Percentiles rank a stretch among this genome's conserved stretches.
phyloP scores from a whole-genome alignment of 768 basidiomycete genomes.

The Lanmaoa pseudosensibilis region DNA sequence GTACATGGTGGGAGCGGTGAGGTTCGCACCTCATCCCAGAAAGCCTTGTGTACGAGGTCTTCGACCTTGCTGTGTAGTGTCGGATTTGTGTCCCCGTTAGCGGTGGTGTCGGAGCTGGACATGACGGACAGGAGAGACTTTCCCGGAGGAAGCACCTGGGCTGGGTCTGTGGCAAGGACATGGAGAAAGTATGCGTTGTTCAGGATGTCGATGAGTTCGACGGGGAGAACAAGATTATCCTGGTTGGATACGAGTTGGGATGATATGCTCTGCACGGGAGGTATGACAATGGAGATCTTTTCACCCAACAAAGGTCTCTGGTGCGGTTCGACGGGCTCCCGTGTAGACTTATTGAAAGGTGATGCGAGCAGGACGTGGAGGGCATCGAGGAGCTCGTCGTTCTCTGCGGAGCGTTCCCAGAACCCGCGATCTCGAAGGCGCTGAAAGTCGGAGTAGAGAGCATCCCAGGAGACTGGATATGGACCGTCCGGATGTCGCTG shows the following conservation, averaged over 20 bases:
- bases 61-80: slow-evolving; percentile 50
- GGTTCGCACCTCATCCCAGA: slow-evolving; percentile 69
- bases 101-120: slow-evolving; percentile 27
- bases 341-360: not conserved
- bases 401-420: slow-evolving; percentile 28
- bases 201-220: slow-evolving; percentile 55
- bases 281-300: slow-evolving; percentile 17
- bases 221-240: slow-evolving; percentile 41
- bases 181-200: slow-evolving; percentile 68
- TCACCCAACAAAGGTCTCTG: not conserved
- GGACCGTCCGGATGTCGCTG: slow-evolving; percentile 23
- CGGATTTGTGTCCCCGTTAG: slow-evolving; percentile 21
- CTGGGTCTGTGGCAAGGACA: slow-evolving; percentile 61
- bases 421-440: slow-evolving; percentile 25
- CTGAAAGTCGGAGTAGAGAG: slow-evolving; percentile 20
- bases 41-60: slow-evolving; percentile 56
- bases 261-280: slow-evolving; percentile 8
- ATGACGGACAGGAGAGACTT: slow-evolving; percentile 73
- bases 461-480: slow-evolving; percentile 25
- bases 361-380: slow-evolving; percentile 20
- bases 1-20: slow-evolving; percentile 4
- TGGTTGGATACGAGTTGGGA: slow-evolving; percentile 24
- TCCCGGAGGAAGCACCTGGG: slow-evolving; percentile 62
- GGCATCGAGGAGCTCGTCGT: slow-evolving; percentile 28
- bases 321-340: not conserved